These are phyloP conservation scores for Dryas alaskensis DNA, from an alignment of 306 rosid species.

Conservation along the genomic window DNA sequence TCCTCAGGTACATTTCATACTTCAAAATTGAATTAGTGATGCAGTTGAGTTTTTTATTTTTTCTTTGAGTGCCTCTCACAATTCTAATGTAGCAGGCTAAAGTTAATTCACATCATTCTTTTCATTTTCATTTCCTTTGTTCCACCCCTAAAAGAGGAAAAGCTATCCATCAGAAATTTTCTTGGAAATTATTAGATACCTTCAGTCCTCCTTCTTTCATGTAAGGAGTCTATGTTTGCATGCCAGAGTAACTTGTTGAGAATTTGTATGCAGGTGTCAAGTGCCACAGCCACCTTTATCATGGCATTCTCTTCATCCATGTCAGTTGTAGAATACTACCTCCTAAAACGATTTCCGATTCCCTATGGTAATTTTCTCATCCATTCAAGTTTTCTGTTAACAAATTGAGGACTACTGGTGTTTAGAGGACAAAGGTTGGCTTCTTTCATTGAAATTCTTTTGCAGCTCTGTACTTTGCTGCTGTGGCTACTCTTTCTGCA, in stretches of 20 bases:
- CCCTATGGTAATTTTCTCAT: conserved; percentile 46
- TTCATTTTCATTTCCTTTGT: neutral
- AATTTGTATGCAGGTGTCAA: conserved; percentile 48
- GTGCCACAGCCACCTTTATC: conserved; percentile 66
- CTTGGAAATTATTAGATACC: neutral
- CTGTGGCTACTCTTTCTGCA: conserved; percentile 60
- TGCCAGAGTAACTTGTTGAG: neutral
- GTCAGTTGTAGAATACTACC: conserved; percentile 72
- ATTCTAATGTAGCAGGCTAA: no score
- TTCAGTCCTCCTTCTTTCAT: neutral
- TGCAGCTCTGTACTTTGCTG: conserved; percentile 52
- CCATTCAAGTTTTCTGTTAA: neutral
- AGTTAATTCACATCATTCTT: no score
- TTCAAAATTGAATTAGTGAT: neutral
- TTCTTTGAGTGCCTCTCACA: no score
- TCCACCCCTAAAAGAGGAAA: no score
- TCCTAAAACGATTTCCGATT: conserved; percentile 63
- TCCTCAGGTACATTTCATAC: conserved; percentile 48
- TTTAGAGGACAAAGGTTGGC: neutral
- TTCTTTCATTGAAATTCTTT: neutral
- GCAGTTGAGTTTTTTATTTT: neutral
- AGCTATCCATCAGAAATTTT: neutral
- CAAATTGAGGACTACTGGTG: neutral
- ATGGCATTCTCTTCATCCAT: conserved; percentile 77
- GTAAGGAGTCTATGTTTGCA: no score